Conservation (phyloP, 176 grass and related monocot genomes). For the Zoysia japonica region DNA sequence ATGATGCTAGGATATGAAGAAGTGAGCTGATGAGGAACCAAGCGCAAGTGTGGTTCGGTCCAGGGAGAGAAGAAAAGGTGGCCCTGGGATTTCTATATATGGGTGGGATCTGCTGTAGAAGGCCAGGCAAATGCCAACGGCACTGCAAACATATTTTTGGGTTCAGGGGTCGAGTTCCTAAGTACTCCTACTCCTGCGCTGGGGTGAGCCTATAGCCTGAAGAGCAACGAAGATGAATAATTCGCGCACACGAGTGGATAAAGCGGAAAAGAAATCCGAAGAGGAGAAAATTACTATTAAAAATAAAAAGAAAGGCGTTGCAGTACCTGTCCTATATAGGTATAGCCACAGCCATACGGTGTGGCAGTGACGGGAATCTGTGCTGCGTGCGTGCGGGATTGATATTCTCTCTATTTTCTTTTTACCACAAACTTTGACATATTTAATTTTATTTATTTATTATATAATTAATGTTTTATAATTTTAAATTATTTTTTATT, state of each 20-base stretch:
- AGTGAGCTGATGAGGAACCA: neutral
- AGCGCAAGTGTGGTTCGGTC: neutral
- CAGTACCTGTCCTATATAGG: too few species aligned
- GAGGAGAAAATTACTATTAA: too few species aligned
- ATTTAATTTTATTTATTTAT: too few species aligned
- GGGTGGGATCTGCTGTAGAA: neutral
- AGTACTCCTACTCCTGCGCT: neutral
- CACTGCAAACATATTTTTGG: neutral
- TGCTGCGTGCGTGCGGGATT: neutral
- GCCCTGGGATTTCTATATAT: constrained; percentile 52
- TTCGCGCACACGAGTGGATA: too few species aligned
- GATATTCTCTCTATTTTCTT: too few species aligned
- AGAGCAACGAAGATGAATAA: too few species aligned
- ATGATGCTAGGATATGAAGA: neutral
- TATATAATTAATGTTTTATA: too few species aligned
- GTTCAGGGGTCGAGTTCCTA: neutral
- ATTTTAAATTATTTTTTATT: too few species aligned
- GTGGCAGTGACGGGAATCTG: constrained; percentile 26
- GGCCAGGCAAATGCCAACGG: constrained; percentile 14
- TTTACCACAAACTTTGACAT: too few species aligned
- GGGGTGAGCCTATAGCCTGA: neutral
- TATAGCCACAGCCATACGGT: too few species aligned
- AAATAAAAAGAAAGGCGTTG: too few species aligned
- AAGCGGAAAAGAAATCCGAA: too few species aligned
- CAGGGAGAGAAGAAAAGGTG: constrained; percentile 5